Conservation (phyloP, 1,284 basidiomycete species). For the Apiotrichum brassicae region DNA sequence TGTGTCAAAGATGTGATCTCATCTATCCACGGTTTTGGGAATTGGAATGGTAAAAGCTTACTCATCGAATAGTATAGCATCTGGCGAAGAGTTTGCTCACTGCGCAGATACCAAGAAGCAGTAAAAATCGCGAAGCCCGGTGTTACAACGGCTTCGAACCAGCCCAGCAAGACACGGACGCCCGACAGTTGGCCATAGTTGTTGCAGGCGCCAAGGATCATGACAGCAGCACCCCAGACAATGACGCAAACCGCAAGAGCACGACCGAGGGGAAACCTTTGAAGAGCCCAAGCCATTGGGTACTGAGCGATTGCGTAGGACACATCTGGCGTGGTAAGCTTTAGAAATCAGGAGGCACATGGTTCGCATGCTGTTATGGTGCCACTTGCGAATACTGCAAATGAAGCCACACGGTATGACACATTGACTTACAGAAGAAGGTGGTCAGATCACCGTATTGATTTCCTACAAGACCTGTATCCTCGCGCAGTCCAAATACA, state of each 20-base stretch:
- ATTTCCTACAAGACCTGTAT: neutral
- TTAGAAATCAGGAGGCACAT: too few relatives aligned
- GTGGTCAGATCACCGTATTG: slow-evolving; percentile 16
- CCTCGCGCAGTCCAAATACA: neutral
- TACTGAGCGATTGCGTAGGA: slow-evolving; percentile 17
- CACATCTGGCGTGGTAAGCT: slow-evolving; percentile 3
- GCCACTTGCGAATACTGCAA: too few relatives aligned
- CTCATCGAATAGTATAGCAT: slow-evolving; percentile 23
- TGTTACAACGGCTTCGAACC: slow-evolving; percentile 17
- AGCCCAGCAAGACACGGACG: slow-evolving; percentile 16
- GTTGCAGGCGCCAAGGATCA: slow-evolving; percentile 4
- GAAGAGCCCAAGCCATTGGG: slow-evolving; percentile 16
- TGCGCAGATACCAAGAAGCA: slow-evolving; percentile 13
- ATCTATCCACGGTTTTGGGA: too few relatives aligned
- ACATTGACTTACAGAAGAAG: slow-evolving; percentile 20
- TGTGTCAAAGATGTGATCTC: too few relatives aligned
- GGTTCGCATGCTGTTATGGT: too few relatives aligned
- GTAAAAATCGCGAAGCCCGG: slow-evolving; percentile 27
- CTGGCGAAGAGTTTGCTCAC: slow-evolving; percentile 16
- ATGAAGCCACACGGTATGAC: too few relatives aligned
- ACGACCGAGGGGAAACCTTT: slow-evolving; percentile 19
- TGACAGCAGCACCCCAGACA: slow-evolving; percentile 11
- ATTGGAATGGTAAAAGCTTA: too few relatives aligned
- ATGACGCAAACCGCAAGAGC: slow-evolving; percentile 3
- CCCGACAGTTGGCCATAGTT: slow-evolving; percentile 14